A percentile compares a stretch with the other conserved stretches of the same genome.
Conservation (phyloP, 345 rosid species). For the Citrus sinensis region DVS_A1.0 CM039169.1:26903001-26903500, state of each 20-base stretch:
- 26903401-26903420: not conserved
- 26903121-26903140: conserved; percentile 76
- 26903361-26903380: conserved; percentile 1
- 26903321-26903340: not conserved
- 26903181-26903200: conserved; percentile 59
- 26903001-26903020: not conserved
- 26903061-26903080: not conserved
- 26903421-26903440: not conserved
- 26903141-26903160: conserved; percentile 91
- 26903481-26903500: not conserved
- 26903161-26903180: conserved; percentile 91
- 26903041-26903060: not conserved
- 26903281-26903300: conserved; percentile 57
- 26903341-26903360: not conserved
- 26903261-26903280: conserved; percentile 46
- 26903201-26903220: conserved; percentile 73
- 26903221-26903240: conserved; percentile 45
- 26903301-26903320: not conserved
- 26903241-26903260: conserved; percentile 40
- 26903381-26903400: not conserved
- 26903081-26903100: not conserved
- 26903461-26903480: not conserved
- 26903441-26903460: not conserved
- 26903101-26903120: conserved; percentile 31
- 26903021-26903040: no score